A percentile compares a stretch with the other conserved stretches of the same genome.
Conservation (phyloP, 169 alveolate species). For the Pseudocohnilembus persalinus region DNA sequence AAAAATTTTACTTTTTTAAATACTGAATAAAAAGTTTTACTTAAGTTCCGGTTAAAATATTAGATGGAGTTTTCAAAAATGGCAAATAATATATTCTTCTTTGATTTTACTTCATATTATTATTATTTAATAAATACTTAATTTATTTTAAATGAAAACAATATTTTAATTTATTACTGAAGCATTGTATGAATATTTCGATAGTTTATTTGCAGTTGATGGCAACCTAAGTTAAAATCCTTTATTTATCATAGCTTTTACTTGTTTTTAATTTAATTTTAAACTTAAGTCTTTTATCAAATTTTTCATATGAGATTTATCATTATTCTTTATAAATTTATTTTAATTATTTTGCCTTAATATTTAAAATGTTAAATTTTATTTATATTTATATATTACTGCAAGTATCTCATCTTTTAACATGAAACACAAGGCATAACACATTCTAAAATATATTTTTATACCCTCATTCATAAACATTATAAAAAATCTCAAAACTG, state of each 20-base stretch:
- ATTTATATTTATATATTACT: background rate
- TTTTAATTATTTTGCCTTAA: too few relatives aligned
- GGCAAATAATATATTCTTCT: background rate
- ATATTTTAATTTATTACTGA: background rate
- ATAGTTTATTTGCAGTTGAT: background rate
- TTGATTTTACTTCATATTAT: background rate
- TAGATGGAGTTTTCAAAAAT: background rate
- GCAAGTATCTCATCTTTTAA: conserved; percentile 22
- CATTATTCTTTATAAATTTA: background rate
- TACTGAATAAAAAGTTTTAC: background rate
- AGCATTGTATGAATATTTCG: background rate
- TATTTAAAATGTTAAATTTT: background rate
- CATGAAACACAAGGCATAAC: conserved; percentile 25
- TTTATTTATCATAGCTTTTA: background rate
- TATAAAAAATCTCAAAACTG: conserved; percentile 30
- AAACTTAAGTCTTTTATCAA: too few relatives aligned
- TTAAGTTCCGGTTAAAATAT: background rate
- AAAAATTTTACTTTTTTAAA: background rate
- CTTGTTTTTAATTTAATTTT: too few relatives aligned
- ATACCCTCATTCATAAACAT: conserved; percentile 49
- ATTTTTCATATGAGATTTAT: background rate
- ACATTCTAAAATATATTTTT: conserved; percentile 43
- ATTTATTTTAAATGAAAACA: too few relatives aligned
- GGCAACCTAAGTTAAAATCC: background rate
- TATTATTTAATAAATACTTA: too few relatives aligned